phyloP scores from a whole-genome alignment of 257 asterid species.

The Primulina huaijiensis region DNA sequence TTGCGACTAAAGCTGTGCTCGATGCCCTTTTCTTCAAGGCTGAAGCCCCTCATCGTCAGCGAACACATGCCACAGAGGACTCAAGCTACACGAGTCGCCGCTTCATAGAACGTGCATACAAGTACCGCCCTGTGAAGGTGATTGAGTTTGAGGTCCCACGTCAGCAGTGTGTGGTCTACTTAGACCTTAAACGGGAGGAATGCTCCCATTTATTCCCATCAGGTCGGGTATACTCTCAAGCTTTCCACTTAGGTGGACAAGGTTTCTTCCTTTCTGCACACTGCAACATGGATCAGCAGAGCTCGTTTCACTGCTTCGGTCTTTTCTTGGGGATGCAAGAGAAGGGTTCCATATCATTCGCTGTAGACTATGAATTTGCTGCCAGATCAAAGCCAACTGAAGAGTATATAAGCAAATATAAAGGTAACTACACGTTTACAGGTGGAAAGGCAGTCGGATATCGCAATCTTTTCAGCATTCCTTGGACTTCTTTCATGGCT shows the following conservation, averaged over 20 bases:
- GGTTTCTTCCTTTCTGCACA: slow-evolving; percentile 90
- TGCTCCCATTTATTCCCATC: slow-evolving; percentile 67
- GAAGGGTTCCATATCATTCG: slow-evolving; percentile 74
- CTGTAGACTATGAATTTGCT: slow-evolving; percentile 85
- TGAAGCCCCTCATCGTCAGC: slow-evolving; percentile 81
- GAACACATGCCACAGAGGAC: slow-evolving; percentile 61
- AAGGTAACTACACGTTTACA: slow-evolving; percentile 78
- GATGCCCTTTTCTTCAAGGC: slow-evolving; percentile 82
- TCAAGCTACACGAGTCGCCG: slow-evolving; percentile 48
- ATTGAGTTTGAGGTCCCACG: slow-evolving; percentile 80
- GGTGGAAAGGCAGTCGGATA: slow-evolving; percentile 95
- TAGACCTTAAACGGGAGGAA: slow-evolving; percentile 83
- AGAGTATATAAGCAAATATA: slow-evolving; percentile 72
- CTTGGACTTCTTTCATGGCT: slow-evolving; percentile 79
- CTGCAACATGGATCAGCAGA: slow-evolving; percentile 94
- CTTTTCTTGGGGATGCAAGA: slow-evolving; percentile 94
- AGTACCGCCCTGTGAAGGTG: slow-evolving; percentile 80
- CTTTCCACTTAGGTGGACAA: slow-evolving; percentile 91
- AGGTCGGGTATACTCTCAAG: slow-evolving; percentile 85
- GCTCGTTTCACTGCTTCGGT: slow-evolving; percentile 81
- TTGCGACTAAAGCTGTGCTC: slow-evolving; percentile 60
- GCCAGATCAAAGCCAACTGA: slow-evolving; percentile 79
- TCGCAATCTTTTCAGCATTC: slow-evolving; percentile 68
- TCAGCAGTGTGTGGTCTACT: slow-evolving; percentile 80
- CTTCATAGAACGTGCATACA: slow-evolving; percentile 77